Base-by-base conservation (phyloP, 352 stramenopile species). In the Pythium sp. region DNA sequence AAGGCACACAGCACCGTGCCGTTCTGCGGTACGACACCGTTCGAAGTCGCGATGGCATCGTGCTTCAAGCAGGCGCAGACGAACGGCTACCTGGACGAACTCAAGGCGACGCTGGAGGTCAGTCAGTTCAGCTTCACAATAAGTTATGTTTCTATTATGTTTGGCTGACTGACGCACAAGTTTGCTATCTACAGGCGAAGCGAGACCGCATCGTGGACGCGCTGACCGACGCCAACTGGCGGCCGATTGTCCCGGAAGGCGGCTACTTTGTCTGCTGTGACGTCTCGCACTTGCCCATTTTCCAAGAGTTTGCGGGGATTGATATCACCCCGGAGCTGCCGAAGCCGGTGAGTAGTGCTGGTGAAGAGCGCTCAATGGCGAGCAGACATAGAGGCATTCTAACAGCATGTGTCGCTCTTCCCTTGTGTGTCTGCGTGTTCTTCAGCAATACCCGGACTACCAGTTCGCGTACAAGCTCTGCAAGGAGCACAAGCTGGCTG, bases 231-330 rank as follows among this genome's bases (percentile, higher is more conserved):
- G 91, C 87, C 11, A 84, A 90, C 70, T 97, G 96, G 81, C 90
- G 84, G 54, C 94, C 92, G 7, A 97, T 98, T 53, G 82, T 98
- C 0, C 95, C 96, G 0, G 77, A 98, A 57, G 96, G 97, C 5
- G 97, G 96, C 36, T 99, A 99, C 79, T 99, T 99, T 68, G 90
- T 99, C 34, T 93, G 85, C 71, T 94, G 87, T 72, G 88, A 96
- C 68, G 85, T 94, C 15, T 79, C 84, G 14, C 70, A 80, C 32
- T 72, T 93, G 53, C 77, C 79, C 11, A 83, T 88, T 64, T 91
- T 92, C 76, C 69, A 92, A 15, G 84, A 94, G 65, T 93, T 94
- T 55, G 72, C 73, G 12, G 63, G 79, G 62, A 82, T 90, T 51
- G 49, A 84, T 61, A 75, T 89, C 56, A 80, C 75, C 1, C 51